A percentile compares a stretch with the other conserved stretches of the same genome.
Evolutionary conservation across 768 basidiomycete genomes (phyloP).

Genomic region (Auricularia sp.): DNA sequence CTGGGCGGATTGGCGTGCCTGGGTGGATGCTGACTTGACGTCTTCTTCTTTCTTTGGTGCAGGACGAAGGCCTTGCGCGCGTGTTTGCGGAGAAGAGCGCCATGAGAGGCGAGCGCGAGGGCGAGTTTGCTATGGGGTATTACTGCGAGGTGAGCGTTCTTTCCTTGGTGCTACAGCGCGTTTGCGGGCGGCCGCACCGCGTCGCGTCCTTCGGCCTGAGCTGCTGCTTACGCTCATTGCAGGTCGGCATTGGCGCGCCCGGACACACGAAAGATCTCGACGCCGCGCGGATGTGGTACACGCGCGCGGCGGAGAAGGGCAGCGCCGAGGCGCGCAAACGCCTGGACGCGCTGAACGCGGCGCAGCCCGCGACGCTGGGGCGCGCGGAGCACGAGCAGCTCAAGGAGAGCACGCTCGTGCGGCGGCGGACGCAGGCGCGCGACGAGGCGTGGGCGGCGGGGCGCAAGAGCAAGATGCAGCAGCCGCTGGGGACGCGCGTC

Average conservation of each 20-base stretch:
- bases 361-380: constrained; percentile 55
- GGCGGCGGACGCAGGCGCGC: constrained; percentile 65
- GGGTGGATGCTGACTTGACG: too few species aligned
- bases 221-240: not conserved
- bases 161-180: too few species aligned
- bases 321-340: constrained; percentile 75
- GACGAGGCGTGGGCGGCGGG: constrained; percentile 10
- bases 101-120: constrained; percentile 54
- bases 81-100: constrained; percentile 79
- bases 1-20: too few species aligned
- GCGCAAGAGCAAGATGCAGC: not conserved
- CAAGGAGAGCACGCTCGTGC: constrained; percentile 70
- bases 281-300: constrained; percentile 71
- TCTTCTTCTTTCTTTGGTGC: constrained; percentile 30
- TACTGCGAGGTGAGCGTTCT: constrained; percentile 48
- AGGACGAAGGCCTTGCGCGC: constrained; percentile 76
- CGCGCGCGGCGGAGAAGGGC: constrained; percentile 64
- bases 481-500: not conserved
- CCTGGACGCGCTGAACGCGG: constrained; percentile 54
- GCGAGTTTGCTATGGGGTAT: constrained; percentile 95
- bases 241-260: constrained; percentile 70
- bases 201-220: too few species aligned
- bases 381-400: constrained; percentile 71
- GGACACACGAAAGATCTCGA: constrained; percentile 41
- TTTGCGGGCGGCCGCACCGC: too few species aligned